Evolutionary conservation across 1,284 basidiomycete species (phyloP).

Genomic region (Tetrapyrgos nigripes): DNA sequence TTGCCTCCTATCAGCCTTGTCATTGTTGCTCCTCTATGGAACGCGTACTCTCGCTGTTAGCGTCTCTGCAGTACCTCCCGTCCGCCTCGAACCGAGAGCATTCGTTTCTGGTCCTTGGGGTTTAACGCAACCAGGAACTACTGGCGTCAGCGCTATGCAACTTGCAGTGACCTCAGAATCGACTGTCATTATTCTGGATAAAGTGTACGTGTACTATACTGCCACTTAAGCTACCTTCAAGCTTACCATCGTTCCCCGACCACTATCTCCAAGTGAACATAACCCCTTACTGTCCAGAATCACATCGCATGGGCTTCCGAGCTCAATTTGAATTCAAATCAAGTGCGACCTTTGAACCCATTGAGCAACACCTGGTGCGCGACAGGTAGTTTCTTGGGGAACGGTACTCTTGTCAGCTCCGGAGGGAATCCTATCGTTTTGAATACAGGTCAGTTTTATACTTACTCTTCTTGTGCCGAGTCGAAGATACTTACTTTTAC

Average conservation of each 20-base stretch:
- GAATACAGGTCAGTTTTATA: not conserved
- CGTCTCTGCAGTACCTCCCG: too few relatives aligned
- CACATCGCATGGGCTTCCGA: slow-evolving; percentile 43
- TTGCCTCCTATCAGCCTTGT: too few relatives aligned
- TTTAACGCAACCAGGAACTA: slow-evolving; percentile 52
- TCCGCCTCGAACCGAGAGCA: not conserved
- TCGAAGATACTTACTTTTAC: too few relatives aligned
- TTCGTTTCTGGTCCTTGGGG: slow-evolving; percentile 43
- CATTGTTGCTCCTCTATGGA: too few relatives aligned
- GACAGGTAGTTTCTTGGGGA: slow-evolving; percentile 45
- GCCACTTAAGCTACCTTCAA: slow-evolving; percentile 32
- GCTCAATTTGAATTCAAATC: slow-evolving; percentile 39
- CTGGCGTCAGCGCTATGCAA: slow-evolving; percentile 50
- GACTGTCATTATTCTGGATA: slow-evolving; percentile 46
- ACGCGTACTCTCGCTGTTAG: too few relatives aligned
- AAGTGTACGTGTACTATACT: slow-evolving; percentile 31
- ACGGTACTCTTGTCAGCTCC: slow-evolving; percentile 40
- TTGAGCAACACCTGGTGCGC: slow-evolving; percentile 52
- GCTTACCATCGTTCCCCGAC: slow-evolving; percentile 16
- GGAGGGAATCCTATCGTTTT: slow-evolving; percentile 1
- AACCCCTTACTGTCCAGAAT: slow-evolving; percentile 15
- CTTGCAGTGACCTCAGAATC: slow-evolving; percentile 43
- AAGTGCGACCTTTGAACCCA: slow-evolving; percentile 40
- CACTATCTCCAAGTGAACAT: slow-evolving; percentile 20
- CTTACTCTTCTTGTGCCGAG: slow-evolving; percentile 37